phyloP scores from a whole-genome alignment of 805 yeast genomes.

The Cyberlindnera sargentensis region DNA sequence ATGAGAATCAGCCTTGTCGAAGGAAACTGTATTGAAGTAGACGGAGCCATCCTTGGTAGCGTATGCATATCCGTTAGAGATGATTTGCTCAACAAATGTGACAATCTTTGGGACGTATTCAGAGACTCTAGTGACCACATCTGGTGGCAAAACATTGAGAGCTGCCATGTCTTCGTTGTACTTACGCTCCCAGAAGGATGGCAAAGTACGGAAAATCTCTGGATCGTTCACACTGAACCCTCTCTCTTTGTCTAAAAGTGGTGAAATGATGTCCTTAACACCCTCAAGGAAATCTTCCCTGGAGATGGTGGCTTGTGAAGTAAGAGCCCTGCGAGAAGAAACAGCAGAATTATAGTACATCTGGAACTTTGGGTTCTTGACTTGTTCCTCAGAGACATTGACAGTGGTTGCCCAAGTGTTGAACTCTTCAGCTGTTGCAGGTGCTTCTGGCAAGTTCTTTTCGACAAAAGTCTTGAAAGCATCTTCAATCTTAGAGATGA shows the following conservation, averaged over 20 bases:
- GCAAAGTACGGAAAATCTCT: constrained; percentile 68
- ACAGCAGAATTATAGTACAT: constrained; percentile 69
- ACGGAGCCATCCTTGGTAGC: constrained; percentile 84
- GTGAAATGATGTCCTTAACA: constrained; percentile 73
- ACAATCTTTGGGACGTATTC: constrained; percentile 94
- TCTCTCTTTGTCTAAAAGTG: constrained; percentile 57
- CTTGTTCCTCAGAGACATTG: constrained; percentile 44
- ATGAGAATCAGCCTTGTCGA: constrained; percentile 67
- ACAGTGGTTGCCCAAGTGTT: constrained; percentile 43
- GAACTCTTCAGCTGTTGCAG: constrained; percentile 32
- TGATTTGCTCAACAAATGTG: constrained; percentile 65
- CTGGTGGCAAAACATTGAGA: constrained; percentile 79
- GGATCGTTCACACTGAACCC: constrained; percentile 84
- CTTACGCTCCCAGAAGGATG: constrained; percentile 84
- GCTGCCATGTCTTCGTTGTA: constrained; percentile 80
- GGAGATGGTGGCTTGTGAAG: constrained; percentile 18
- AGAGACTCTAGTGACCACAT: constrained; percentile 87
- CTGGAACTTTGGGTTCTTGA: constrained; percentile 71
- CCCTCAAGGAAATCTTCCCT: constrained; percentile 35
- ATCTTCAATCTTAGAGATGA: constrained; percentile 31
- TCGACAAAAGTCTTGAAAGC: constrained; percentile 44
- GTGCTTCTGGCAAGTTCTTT: constrained; percentile 47
- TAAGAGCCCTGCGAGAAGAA: constrained; percentile 42
- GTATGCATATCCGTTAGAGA: constrained; percentile 79
- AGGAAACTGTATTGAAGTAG: constrained; percentile 84